Evolutionary conservation across 1,139 yeast genomes (phyloP), one percentile per base, ranked within the genome.

Genomic region (Geotrichum carabidarum): DNA sequence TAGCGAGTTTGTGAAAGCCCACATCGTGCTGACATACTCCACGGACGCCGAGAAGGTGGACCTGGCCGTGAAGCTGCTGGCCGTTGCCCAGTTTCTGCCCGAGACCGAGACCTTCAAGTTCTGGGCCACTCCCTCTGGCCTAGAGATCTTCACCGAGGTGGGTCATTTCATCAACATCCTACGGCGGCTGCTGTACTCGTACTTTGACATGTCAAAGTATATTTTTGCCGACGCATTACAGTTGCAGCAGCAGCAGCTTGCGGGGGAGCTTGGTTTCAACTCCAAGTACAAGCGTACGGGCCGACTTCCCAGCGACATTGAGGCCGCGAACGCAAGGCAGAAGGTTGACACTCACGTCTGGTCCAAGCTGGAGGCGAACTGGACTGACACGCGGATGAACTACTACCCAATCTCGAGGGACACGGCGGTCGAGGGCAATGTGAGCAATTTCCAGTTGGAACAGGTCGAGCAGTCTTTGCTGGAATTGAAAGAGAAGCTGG

Each of bases 201-300:
- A 59, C 38, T 40, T 51, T n/a, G 62, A 59, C 18, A 44, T 63
- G 46, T 53, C 60, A 17, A 59, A 61, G 40, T 50, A 55, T 12
- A 59, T 63, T 2, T 63, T 63, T 48, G 58, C 63, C 8, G 64
- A 63, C 43, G 65, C 62, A 15, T 22, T 56, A 31, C 55, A 50
- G 34, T 34, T 61, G 9, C 57, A 55, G 35, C 32, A 54, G 31
- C 57, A 56, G 31, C 49, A 45, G 40, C 42, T 45, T 6, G 22
- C 9, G n/a, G 42, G 18, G 4, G 49, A 45, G 12, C 14, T 9
- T 12, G 48, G 48, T 11, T 32, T 32, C 32, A 18, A 15, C 22
- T 8, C 8, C 2, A 22, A 37, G 15, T 8, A 37, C n/a, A 17
- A 6, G 9, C 9, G 8, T 12, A 5, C 40, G 18, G 18, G 18